Percentiles rank a stretch among this genome's conserved stretches.
These are phyloP conservation scores for Suhomyces prunicola DNA, from an alignment of 805 yeast genomes.

Conservation along the genomic window DNA sequence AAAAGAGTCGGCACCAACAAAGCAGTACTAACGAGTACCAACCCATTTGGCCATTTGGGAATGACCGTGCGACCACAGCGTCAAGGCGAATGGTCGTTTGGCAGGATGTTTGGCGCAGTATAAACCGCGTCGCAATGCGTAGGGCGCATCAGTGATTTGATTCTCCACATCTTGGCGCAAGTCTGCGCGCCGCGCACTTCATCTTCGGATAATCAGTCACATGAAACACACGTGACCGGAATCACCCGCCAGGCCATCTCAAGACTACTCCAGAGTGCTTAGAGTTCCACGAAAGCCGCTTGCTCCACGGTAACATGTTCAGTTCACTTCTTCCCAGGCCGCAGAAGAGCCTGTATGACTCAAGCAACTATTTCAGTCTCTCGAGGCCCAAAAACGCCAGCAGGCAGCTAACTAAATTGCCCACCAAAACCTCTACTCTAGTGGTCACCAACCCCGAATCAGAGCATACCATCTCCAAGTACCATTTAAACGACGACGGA, in stretches of 20 bases:
- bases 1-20: too few species aligned
- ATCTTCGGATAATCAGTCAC: background rate
- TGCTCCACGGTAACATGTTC: constrained; percentile 19
- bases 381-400: background rate
- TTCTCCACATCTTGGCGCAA: background rate
- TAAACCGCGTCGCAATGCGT: background rate
- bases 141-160: background rate
- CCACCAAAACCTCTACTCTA: background rate
- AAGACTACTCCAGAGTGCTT: background rate
- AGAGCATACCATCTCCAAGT: constrained; percentile 14
- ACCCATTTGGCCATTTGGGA: too few species aligned
- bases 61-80: background rate
- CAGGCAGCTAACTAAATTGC: constrained; percentile 2
- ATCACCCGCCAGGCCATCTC: background rate
- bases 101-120: background rate
- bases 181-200: background rate
- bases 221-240: background rate
- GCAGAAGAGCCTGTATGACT: constrained; percentile 18
- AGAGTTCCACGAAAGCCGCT: too few species aligned
- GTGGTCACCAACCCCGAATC: constrained; percentile 2
- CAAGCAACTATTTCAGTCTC: background rate
- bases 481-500: constrained; percentile 26
- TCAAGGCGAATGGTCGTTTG: background rate
- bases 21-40: too few species aligned
- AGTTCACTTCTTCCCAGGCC: constrained; percentile 37